Percentiles rank a stretch among this genome's conserved stretches.
phyloP scores from a whole-genome alignment of 1,139 yeast species.

The Pichia sp. region DNA sequence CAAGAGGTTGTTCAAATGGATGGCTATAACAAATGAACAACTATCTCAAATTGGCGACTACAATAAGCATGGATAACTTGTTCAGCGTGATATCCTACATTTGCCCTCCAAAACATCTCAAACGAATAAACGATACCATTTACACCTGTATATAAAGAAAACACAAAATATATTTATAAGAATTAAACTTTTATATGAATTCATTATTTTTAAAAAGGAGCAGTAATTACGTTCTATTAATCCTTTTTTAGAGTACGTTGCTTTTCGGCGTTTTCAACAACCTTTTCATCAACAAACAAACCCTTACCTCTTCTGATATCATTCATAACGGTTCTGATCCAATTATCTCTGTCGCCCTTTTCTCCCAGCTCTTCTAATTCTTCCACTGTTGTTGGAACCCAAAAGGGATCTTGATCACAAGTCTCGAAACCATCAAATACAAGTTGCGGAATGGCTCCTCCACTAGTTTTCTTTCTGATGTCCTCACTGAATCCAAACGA shows the following conservation, averaged over 20 bases:
- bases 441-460: slow-evolving; percentile 95
- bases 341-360: slow-evolving; percentile 84
- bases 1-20: slow-evolving; percentile 36
- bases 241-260: slow-evolving; percentile 74
- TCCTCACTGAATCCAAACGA: slow-evolving; percentile 97
- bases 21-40: slow-evolving; percentile 24
- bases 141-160: not conserved
- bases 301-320: slow-evolving; percentile 83
- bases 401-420: slow-evolving; percentile 90
- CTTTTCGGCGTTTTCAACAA: slow-evolving; percentile 86
- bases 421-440: slow-evolving; percentile 86
- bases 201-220: not conserved
- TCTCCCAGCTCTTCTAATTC: slow-evolving; percentile 93
- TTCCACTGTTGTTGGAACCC: slow-evolving; percentile 99
- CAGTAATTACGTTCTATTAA: not conserved
- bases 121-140: no score
- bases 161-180: not conserved
- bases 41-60: not conserved
- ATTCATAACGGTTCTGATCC: slow-evolving; percentile 85
- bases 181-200: not conserved
- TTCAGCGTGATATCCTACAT: no score
- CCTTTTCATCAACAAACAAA: slow-evolving; percentile 81
- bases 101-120: no score
- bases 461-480: slow-evolving; percentile 87
- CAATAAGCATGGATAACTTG: no score